phyloP scores from a whole-genome alignment of 2,329 filamentous ascomycete genomes.

The Teratosphaeria nubilosa region DNA sequence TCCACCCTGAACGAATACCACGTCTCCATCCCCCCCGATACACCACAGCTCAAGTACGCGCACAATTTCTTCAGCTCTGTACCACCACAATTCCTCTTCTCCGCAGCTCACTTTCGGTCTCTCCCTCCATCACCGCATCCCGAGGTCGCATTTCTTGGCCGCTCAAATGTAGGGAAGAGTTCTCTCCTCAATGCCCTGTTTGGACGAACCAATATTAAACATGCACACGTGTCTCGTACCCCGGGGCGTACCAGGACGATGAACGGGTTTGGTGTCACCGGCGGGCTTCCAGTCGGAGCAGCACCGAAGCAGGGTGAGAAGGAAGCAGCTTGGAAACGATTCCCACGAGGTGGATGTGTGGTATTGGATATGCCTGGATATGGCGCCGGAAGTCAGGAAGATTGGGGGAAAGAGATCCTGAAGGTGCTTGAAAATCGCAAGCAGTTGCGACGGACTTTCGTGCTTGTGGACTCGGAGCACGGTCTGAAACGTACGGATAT shows the following conservation, averaged over 20 bases:
- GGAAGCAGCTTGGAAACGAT: constrained; percentile 20
- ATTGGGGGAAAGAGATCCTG: constrained; percentile 58
- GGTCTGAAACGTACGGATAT: constrained; percentile 53
- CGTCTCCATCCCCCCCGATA: constrained; percentile 19
- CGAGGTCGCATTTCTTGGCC: constrained; percentile 57
- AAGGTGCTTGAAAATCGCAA: constrained; percentile 55
- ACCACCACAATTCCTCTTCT: constrained; percentile 49
- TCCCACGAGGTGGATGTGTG: constrained; percentile 37
- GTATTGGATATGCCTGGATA: constrained; percentile 66
- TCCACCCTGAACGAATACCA: constrained; percentile 25
- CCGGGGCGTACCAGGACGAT: constrained; percentile 55
- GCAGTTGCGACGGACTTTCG: constrained; percentile 53
- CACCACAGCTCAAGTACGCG: constrained; percentile 31
- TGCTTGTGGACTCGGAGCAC: constrained; percentile 54
- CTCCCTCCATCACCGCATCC: constrained; percentile 46
- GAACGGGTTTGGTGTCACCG: constrained; percentile 51
- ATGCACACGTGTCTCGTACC: constrained; percentile 48
- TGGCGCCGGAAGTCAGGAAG: constrained; percentile 48
- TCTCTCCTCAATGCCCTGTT: constrained; percentile 57
- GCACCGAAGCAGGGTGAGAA: constrained; percentile 14
- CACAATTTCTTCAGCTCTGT: constrained; percentile 36
- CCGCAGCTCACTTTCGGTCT: constrained; percentile 48
- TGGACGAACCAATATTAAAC: constrained; percentile 25
- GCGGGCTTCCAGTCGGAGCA: constrained; percentile 25
- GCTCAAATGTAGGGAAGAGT: constrained; percentile 62